Evolutionary conservation across 345 rosid genomes (phyloP), one percentile per base, ranked within the genome.

Genomic region (Hibiscus syriacus): DNA sequence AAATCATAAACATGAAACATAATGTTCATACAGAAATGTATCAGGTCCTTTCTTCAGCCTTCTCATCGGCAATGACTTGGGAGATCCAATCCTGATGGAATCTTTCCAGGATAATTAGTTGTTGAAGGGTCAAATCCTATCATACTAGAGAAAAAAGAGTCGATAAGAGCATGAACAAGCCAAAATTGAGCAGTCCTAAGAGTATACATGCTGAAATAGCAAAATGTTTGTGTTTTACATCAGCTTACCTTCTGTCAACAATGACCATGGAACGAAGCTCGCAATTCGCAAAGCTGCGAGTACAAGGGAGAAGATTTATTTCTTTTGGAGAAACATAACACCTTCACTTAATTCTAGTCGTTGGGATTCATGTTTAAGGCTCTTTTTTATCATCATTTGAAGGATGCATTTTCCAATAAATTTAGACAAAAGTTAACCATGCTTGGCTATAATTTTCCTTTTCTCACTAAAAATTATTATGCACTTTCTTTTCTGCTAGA

Each of bases 201-300:
- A n/a, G 17, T 34, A 45, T 39, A 55, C 39, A 55, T 38, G 34
- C 27, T 25, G 52, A 67, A 53, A 16, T 45, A 7, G 45, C 45
- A 49, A 10, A 1, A 9, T 17, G 29, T 20, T 5, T 23, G n/a
- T 45, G 48, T 52, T 69, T 26, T 13, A 13, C 45, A 69, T 53
- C 20, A 72, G 23, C 80, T 78, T 72, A 89, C 96, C 90, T 81
- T 79, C 76, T 87, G 74, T 94, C 96, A 1, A 85, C 87, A 49
- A 94, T 84, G 78, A 91, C 84, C 92, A 89, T 83, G 55, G 99
- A 91, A 43, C 99, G 91, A 39, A 91, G 95, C 84, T 94, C 99
- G 19, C 97, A 91, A 61, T 91, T 94, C 11, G 96, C 84, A 79
- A 87, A 94, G 79, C 99, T 94, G 95, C 73, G 71, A 53, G 46